phyloP scores from a whole-genome alignment of 306 rosid genomes.

The Quercus engelmannii region DNA sequence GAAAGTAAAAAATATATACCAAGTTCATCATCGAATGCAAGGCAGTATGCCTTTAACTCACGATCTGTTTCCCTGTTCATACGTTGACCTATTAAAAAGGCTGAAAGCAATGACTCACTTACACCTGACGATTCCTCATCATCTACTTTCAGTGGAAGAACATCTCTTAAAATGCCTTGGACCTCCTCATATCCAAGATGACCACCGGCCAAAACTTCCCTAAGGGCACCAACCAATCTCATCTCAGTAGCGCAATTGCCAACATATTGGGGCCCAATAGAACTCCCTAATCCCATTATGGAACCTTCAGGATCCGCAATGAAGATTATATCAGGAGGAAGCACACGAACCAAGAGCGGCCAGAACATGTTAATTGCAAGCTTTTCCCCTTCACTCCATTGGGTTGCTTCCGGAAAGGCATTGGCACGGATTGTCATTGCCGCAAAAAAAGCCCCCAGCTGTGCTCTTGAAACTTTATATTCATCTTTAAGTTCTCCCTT shows the following conservation, averaged over 20 bases:
- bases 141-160: slow-evolving; percentile 58
- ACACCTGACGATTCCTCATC: slow-evolving; percentile 40
- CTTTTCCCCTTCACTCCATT: slow-evolving; percentile 98
- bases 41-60: slow-evolving; percentile 91
- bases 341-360: slow-evolving; percentile 76
- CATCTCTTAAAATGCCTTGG: slow-evolving; percentile 81
- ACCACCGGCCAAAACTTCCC: slow-evolving; percentile 94
- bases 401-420: slow-evolving; percentile 88
- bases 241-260: slow-evolving; percentile 69
- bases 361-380: slow-evolving; percentile 72
- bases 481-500: slow-evolving; percentile 70
- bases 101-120: slow-evolving; percentile 82
- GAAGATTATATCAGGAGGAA: slow-evolving; percentile 80
- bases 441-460: slow-evolving; percentile 92
- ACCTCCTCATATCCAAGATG: slow-evolving; percentile 97
- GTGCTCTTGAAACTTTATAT: slow-evolving; percentile 73
- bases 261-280: slow-evolving; percentile 75
- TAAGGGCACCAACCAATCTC: slow-evolving; percentile 92
- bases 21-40: slow-evolving; percentile 87
- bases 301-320: slow-evolving; percentile 92
- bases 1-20: slow-evolving; percentile 44
- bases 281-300: slow-evolving; percentile 73
- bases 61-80: slow-evolving; percentile 97
- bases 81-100: slow-evolving; percentile 93
- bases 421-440: slow-evolving; percentile 94